phyloP scores from a whole-genome alignment of 2,329 filamentous ascomycete genomes.

The Alternaria rosae region DNA sequence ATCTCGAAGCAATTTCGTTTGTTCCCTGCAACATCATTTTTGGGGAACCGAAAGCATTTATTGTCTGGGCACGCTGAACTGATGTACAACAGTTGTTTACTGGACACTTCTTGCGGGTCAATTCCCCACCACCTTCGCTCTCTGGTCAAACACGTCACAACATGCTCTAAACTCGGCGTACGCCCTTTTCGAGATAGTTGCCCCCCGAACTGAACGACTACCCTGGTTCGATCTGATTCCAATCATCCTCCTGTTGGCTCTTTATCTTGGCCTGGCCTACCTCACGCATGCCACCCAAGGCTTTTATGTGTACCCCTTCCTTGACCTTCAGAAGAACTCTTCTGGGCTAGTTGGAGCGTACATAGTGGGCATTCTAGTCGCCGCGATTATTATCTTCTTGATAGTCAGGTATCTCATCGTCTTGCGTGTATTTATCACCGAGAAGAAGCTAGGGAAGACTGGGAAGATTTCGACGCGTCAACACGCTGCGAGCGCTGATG shows the following conservation, averaged over 20 bases:
- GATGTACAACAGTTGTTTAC: slow-evolving; percentile 48
- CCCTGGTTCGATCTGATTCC: slow-evolving; percentile 72
- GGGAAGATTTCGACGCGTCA: slow-evolving; percentile 44
- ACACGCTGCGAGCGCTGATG: slow-evolving; percentile 25
- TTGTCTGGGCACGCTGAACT: slow-evolving; percentile 5
- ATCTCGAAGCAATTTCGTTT: background rate
- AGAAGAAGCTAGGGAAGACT: slow-evolving; percentile 52
- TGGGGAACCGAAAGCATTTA: background rate
- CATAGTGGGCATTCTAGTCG: slow-evolving; percentile 60
- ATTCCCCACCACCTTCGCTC: slow-evolving; percentile 46
- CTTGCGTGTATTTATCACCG: slow-evolving; percentile 53
- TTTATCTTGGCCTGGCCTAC: slow-evolving; percentile 79
- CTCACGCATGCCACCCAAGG: slow-evolving; percentile 72
- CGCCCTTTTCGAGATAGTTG: slow-evolving; percentile 75
- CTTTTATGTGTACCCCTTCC: slow-evolving; percentile 80
- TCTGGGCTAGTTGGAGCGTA: slow-evolving; percentile 69
- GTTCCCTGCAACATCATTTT: background rate
- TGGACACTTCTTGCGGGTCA: slow-evolving; percentile 51
- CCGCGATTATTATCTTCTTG: slow-evolving; percentile 50
- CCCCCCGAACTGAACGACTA: slow-evolving; percentile 70
- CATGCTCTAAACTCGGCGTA: slow-evolving; percentile 78
- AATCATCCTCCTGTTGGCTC: slow-evolving; percentile 72
- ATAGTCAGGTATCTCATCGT: slow-evolving; percentile 52
- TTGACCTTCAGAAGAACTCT: slow-evolving; percentile 64
- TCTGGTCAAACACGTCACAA: slow-evolving; percentile 71